Conservation (phyloP, 805 yeast genomes). For the Starmerella ratchasimensis region DNA sequence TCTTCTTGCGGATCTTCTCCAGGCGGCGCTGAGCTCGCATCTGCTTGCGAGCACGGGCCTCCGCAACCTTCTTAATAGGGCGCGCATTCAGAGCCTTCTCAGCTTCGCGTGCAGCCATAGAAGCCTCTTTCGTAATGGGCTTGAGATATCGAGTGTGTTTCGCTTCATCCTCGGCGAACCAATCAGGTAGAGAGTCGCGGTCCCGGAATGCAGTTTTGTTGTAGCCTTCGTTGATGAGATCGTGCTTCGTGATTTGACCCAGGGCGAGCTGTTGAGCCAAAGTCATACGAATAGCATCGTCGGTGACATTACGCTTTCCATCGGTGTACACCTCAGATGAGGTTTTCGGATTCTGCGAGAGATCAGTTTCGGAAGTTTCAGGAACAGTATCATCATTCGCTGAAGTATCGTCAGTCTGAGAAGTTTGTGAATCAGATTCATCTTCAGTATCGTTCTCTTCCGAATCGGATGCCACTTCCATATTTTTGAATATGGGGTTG, state of each 20-base stretch:
- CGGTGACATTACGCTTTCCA: slow-evolving; percentile 23
- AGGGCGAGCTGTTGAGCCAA: slow-evolving; percentile 89
- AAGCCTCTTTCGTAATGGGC: slow-evolving; percentile 93
- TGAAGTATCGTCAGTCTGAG: not conserved
- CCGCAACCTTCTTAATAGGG: slow-evolving; percentile 97
- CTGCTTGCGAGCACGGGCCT: slow-evolving; percentile 93
- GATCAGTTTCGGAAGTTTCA: slow-evolving; percentile 13
- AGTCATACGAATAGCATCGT: slow-evolving; percentile 51
- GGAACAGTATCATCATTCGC: slow-evolving; percentile 5
- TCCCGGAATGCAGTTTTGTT: slow-evolving; percentile 88
- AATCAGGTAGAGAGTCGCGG: slow-evolving; percentile 79
- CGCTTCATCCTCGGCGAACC: slow-evolving; percentile 92
- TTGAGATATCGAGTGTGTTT: slow-evolving; percentile 68
- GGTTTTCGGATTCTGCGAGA: slow-evolving; percentile 14
- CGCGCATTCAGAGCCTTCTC: slow-evolving; percentile 79
- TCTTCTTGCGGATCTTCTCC: slow-evolving; percentile 82
- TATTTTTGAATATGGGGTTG: slow-evolving; percentile 26
- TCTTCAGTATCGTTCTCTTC: slow-evolving; percentile 15
- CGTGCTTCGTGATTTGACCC: slow-evolving; percentile 74
- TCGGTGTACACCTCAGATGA: slow-evolving; percentile 14
- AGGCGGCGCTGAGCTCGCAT: slow-evolving; percentile 77
- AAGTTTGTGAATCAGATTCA: slow-evolving; percentile 10
- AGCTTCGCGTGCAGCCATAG: slow-evolving; percentile 61
- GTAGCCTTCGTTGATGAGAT: slow-evolving; percentile 81
- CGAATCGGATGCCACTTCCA: slow-evolving; percentile 19